phyloP scores from a whole-genome alignment of 495 filamentous ascomycete species.

The Hypoxylon intermedium region DNA sequence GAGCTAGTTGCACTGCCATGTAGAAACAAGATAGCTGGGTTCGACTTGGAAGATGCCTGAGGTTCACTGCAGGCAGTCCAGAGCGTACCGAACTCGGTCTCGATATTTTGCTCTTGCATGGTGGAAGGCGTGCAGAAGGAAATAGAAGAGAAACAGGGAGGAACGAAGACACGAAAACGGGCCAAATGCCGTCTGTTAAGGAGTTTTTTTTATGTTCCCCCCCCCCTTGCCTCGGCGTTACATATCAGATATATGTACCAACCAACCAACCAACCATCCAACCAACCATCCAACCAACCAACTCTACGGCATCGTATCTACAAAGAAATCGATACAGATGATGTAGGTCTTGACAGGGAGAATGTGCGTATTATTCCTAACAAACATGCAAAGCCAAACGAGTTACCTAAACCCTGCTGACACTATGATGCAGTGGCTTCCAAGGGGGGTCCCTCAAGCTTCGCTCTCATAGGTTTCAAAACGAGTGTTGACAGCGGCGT shows the following conservation, averaged over 20 bases:
- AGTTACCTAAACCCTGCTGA: not conserved
- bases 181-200: not conserved
- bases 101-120: constrained; percentile 2
- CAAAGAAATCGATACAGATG: not conserved
- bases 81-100: constrained; percentile 1
- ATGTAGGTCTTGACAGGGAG: not conserved
- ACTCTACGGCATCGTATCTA: constrained; percentile 2
- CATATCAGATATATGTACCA: too few species aligned
- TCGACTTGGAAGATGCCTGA: constrained; percentile 1
- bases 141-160: constrained; percentile 7
- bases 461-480: not conserved
- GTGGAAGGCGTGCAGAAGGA: not conserved
- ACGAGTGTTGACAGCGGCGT: too few species aligned
- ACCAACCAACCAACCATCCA: not conserved
- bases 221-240: not conserved
- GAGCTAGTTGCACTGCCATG: constrained; percentile 1
- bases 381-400: constrained; percentile 1
- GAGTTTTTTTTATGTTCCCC: not conserved
- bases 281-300: not conserved
- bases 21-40: constrained; percentile 1
- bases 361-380: not conserved
- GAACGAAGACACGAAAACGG: constrained; percentile 3
- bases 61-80: constrained; percentile 1
- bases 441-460: too few species aligned
- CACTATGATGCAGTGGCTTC: constrained; percentile 30